phyloP scores from a whole-genome alignment of 2,329 filamentous ascomycete genomes.

The Eurotiales sp. region DNA sequence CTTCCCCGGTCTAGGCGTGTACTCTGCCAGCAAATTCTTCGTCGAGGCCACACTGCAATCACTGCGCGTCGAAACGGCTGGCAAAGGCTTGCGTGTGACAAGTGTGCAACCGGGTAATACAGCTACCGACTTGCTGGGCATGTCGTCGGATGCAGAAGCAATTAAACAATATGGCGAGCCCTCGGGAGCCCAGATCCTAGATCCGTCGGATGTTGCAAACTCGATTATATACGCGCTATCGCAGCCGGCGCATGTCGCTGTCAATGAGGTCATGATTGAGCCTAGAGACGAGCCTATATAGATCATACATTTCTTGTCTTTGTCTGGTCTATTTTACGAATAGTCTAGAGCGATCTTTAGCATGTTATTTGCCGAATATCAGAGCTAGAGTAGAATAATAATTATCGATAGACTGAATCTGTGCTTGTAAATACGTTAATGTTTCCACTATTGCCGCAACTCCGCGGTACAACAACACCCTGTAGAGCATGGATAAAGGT shows the following conservation, averaged over 20 bases:
- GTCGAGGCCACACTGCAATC: slow-evolving; percentile 76
- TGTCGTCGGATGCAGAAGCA: slow-evolving; percentile 73
- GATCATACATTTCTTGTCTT: neutral
- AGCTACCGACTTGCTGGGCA: slow-evolving; percentile 66
- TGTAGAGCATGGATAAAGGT: no score
- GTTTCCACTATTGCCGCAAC: no score
- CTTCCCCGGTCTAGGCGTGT: slow-evolving; percentile 76
- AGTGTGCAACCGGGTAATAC: slow-evolving; percentile 74
- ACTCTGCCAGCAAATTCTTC: slow-evolving; percentile 81
- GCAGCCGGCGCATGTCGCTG: slow-evolving; percentile 70
- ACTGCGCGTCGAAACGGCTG: slow-evolving; percentile 71
- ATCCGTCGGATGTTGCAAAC: slow-evolving; percentile 67
- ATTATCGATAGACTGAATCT: no score
- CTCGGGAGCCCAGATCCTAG: slow-evolving; percentile 69
- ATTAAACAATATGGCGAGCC: slow-evolving; percentile 75
- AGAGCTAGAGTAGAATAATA: no score
- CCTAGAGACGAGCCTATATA: slow-evolving; percentile 71
- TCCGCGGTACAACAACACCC: no score
- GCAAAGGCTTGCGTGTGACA: slow-evolving; percentile 68
- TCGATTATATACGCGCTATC: slow-evolving; percentile 71
- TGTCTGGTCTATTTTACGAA: no score
- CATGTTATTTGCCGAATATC: no score
- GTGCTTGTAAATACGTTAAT: no score
- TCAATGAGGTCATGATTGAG: slow-evolving; percentile 78
- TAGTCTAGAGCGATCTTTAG: no score